A percentile compares a stretch with the other conserved stretches of the same genome.
phyloP scores from a whole-genome alignment of 1,139 yeast genomes.

The Yamadazyma triangularis region DNA sequence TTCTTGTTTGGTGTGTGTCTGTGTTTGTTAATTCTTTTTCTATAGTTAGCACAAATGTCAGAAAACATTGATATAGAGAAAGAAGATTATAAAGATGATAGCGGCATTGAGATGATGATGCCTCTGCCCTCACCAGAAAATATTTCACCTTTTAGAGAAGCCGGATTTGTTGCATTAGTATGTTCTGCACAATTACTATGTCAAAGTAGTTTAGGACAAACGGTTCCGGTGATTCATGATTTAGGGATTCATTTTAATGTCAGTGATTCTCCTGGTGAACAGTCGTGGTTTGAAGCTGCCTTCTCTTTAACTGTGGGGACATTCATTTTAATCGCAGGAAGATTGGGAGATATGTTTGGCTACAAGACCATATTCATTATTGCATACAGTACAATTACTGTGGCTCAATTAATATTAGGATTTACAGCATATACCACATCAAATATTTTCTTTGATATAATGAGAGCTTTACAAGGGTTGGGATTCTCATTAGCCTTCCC shows the following conservation, averaged over 20 bases:
- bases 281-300: constrained; percentile 58
- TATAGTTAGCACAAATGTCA: too few species aligned
- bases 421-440: constrained; percentile 39
- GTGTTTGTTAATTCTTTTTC: too few species aligned
- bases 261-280: constrained; percentile 33
- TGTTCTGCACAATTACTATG: constrained; percentile 21
- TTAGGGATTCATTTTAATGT: constrained; percentile 37
- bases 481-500: constrained; percentile 59
- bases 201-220: constrained; percentile 47
- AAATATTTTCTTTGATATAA: constrained; percentile 42
- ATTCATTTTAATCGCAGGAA: constrained; percentile 56
- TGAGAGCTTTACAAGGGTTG: constrained; percentile 57
- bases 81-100: too few species aligned
- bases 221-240: constrained; percentile 32
- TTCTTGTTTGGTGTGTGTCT: too few species aligned
- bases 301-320: constrained; percentile 60
- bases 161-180: too few species aligned
- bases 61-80: too few species aligned
- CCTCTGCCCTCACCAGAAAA: too few species aligned
- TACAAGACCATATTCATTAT: constrained; percentile 44
- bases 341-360: constrained; percentile 62
- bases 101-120: too few species aligned
- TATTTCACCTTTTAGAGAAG: too few species aligned
- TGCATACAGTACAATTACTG: constrained; percentile 45
- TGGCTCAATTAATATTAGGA: constrained; percentile 52